Percentiles rank a stretch among this genome's conserved stretches.
Evolutionary conservation across 2,329 filamentous ascomycete genomes (phyloP).

Genomic region (Cyphellophora attinorum): DNA sequence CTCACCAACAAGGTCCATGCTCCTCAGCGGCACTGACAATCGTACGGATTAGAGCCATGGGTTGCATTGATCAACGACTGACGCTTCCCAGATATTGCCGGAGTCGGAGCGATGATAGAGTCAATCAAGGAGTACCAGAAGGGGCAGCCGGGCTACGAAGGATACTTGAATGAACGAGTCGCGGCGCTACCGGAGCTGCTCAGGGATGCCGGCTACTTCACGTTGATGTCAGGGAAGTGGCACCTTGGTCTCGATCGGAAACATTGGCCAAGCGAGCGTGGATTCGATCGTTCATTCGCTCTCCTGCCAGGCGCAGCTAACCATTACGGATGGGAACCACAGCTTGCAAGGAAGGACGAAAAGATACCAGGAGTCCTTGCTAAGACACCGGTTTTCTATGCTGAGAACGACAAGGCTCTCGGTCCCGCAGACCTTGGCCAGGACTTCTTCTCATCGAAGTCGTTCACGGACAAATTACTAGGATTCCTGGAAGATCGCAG

Average conservation of each 20-base stretch:
- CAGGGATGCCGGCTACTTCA: conserved; percentile 25
- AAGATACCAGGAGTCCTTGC: conserved; percentile 4
- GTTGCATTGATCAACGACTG: too few species aligned
- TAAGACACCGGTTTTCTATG: conserved; percentile 4
- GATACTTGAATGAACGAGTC: conserved; percentile 25
- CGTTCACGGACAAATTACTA: conserved; percentile 9
- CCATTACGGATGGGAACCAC: conserved; percentile 27
- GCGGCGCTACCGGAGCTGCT: conserved; percentile 27
- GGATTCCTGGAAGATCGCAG: conserved; percentile 7
- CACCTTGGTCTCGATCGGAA: conserved; percentile 24
- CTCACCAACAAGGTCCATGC: conserved; percentile 25
- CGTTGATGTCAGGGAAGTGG: conserved; percentile 29
- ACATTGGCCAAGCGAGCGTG: conserved; percentile 20
- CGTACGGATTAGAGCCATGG: too few species aligned
- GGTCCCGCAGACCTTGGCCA: conserved; percentile 3
- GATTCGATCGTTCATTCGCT: conserved; percentile 22
- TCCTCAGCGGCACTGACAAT: conserved; percentile 24
- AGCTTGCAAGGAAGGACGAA: conserved; percentile 6
- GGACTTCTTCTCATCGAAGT: conserved; percentile 9
- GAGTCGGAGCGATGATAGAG: conserved; percentile 24
- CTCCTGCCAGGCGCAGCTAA: conserved; percentile 23
- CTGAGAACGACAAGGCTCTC: conserved; percentile 5
- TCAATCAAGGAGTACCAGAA: conserved; percentile 16
- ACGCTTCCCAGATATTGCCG: conserved; percentile 24
- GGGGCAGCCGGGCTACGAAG: conserved; percentile 26